Evolutionary conservation across 2,329 filamentous ascomycete genomes (phyloP).

Genomic region (Anthostomella pinea): DNA sequence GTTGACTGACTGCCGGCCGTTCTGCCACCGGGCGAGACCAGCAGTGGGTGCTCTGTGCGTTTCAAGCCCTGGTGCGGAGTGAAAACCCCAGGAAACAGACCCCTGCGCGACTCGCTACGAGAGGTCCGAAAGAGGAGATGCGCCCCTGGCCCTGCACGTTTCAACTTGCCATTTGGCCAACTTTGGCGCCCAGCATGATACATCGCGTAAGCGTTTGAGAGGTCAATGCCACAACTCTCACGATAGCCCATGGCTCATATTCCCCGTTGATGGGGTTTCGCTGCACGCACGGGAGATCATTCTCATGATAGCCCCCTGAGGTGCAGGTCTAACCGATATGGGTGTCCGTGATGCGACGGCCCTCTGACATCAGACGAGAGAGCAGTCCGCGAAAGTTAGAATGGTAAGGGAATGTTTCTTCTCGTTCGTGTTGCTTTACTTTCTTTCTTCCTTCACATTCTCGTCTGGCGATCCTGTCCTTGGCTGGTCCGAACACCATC

Average conservation of each 20-base stretch:
- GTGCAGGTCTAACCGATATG: conserved; percentile 18
- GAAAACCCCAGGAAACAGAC: conserved; percentile 1
- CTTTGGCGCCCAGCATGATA: conserved; percentile 21
- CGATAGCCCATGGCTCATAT: conserved; percentile 9
- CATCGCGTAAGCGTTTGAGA: conserved; percentile 22
- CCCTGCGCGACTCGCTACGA: conserved; percentile 7
- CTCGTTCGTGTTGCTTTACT: not conserved
- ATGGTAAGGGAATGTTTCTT: too few relatives aligned
- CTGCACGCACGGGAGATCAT: conserved; percentile 13
- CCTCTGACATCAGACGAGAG: not conserved
- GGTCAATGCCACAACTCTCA: conserved; percentile 19
- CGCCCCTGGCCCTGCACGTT: conserved; percentile 8
- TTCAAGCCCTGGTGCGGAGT: too few relatives aligned
- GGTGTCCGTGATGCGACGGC: not conserved
- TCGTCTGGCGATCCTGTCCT: not conserved
- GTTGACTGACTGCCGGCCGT: not conserved
- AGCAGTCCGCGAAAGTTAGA: too few relatives aligned
- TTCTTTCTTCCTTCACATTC: conserved; percentile 8
- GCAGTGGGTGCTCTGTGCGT: too few relatives aligned
- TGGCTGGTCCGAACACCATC: conserved; percentile 10
- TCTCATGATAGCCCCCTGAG: conserved; percentile 8
- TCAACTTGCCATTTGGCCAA: conserved; percentile 16
- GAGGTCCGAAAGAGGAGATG: conserved; percentile 17
- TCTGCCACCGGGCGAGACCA: not conserved
- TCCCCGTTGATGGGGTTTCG: conserved; percentile 15